Evolutionary conservation across 1,284 basidiomycete genomes (phyloP).

Genomic region (Cutaneotrichosporon sp.): DNA sequence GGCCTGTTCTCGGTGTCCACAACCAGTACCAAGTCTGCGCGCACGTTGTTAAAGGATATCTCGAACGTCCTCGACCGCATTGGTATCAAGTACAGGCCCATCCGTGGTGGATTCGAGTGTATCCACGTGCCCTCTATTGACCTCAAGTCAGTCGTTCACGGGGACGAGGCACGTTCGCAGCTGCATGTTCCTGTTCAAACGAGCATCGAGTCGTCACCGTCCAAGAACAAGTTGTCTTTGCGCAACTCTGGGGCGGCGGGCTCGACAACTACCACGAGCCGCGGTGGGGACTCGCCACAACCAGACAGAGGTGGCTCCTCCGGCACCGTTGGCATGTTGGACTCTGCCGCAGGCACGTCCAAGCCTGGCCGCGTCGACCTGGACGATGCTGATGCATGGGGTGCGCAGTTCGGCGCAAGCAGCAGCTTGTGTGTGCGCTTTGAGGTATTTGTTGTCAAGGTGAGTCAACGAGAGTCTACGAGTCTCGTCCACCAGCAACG

Average conservation of each 20-base stretch:
- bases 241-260: conserved; percentile 8
- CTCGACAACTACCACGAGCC: conserved; percentile 2
- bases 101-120: conserved; percentile 89
- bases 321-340: conserved; percentile 1
- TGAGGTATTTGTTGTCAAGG: conserved; percentile 92
- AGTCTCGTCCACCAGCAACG: too few species aligned
- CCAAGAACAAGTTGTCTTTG: conserved; percentile 17
- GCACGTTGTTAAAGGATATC: conserved; percentile 76
- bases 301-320: conserved; percentile 1
- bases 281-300: conserved; percentile 7
- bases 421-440: conserved; percentile 78
- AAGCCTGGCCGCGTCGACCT: conserved; percentile 48
- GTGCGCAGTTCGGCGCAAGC: conserved; percentile 48
- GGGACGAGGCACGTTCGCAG: conserved; percentile 33
- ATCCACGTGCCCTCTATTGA: conserved; percentile 92
- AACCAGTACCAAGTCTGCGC: conserved; percentile 83
- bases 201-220: conserved; percentile 14
- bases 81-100: conserved; percentile 89
- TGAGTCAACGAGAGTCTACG: too few species aligned
- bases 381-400: conserved; percentile 57
- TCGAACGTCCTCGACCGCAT: conserved; percentile 82
- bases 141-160: conserved; percentile 60
- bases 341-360: not conserved
- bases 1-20: conserved; percentile 92
- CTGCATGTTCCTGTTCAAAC: conserved; percentile 11